Base-by-base conservation (phyloP, 805 yeast genomes). In the Nadsonia fulvescens region DNA sequence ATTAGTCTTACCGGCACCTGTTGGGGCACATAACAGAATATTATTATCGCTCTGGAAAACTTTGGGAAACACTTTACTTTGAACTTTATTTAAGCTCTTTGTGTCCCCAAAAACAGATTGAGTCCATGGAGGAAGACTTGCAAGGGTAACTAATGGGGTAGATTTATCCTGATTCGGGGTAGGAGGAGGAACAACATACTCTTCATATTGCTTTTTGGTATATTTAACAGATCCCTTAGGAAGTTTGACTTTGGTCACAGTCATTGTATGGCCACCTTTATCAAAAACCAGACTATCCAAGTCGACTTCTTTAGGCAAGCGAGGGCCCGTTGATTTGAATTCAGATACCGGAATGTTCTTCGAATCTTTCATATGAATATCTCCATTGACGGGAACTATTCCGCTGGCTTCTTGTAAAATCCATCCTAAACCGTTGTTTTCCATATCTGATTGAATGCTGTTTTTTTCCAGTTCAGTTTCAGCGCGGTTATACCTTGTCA, bases 1-100 rank as follows among this genome's bases (percentile, higher is more conserved):
- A 46, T 89, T 89, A 12, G 98, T 86, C 46, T 86, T 86, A 54
- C 98, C 98, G 3, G 94, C 94, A 54, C 98, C 98, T 0, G 98
- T 86, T 5, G 98, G 98, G 1, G 98, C 96, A 61, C 96, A 86
- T 38, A 86, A 54, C 10, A 86, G 53, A 20, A 89, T 45, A 40
- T 83, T 86, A 4, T 61, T 59, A 42, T 78, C 89, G 1, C 64
- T 51, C 4, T 59, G 41, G 36, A 86, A 78, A 0, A 93, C 94
- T n/a, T 56, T 43, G 1, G 89, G 89, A 36, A 51, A 79, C 0
- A 83, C 81, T 33, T 64, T 65, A 1, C 93, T 76, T 47, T 89
- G 99, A 9, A 89, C 66, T 28, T 79, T 54, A 47, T 89, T 89
- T 36, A 89, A 58, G 1, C 71, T 54, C 42, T 76, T 79, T 1